Evolutionary conservation across 1,139 yeast species (phyloP).

Genomic region (Hemisphaericaspora subhashii): DNA sequence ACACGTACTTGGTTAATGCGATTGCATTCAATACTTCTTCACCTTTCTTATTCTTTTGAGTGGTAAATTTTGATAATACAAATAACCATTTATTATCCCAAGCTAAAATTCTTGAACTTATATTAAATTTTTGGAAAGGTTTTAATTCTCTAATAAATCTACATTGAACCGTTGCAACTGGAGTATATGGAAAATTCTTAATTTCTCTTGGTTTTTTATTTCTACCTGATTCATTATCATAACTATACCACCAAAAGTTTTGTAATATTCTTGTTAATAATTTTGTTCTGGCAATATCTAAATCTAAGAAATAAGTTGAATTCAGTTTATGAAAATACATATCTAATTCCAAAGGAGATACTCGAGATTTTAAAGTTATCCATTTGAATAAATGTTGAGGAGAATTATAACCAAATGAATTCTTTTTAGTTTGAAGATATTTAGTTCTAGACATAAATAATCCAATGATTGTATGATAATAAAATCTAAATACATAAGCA

Average conservation of each 20-base stretch:
- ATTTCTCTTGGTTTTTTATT: constrained; percentile 20
- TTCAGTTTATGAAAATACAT: constrained; percentile 85
- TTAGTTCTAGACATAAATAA: constrained; percentile 35
- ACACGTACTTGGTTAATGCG: constrained; percentile 75
- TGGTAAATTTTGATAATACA: constrained; percentile 61
- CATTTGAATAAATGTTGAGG: constrained; percentile 45
- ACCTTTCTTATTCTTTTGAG: constrained; percentile 28
- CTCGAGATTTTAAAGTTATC: constrained; percentile 51
- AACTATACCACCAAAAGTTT: constrained; percentile 42
- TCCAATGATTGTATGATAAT: constrained; percentile 41
- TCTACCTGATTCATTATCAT: constrained; percentile 41
- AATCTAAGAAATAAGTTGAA: constrained; percentile 80
- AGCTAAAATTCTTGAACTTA: constrained; percentile 63
- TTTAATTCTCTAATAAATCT: constrained; percentile 71
- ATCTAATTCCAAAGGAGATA: constrained; percentile 80
- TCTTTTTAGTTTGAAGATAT: constrained; percentile 26
- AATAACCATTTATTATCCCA: constrained; percentile 92
- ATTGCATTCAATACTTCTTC: constrained; percentile 53
- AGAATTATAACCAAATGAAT: constrained; percentile 32
- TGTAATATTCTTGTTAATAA: constrained; percentile 57
- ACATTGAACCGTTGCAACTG: constrained; percentile 73
- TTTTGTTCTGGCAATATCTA: constrained; percentile 77
- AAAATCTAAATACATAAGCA: constrained; percentile 66
- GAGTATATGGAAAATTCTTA: constrained; percentile 61
- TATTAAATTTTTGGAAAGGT: constrained; percentile 58